phyloP scores from a whole-genome alignment of 768 basidiomycete genomes.

The Xerocomellus chrysenteron region DNA sequence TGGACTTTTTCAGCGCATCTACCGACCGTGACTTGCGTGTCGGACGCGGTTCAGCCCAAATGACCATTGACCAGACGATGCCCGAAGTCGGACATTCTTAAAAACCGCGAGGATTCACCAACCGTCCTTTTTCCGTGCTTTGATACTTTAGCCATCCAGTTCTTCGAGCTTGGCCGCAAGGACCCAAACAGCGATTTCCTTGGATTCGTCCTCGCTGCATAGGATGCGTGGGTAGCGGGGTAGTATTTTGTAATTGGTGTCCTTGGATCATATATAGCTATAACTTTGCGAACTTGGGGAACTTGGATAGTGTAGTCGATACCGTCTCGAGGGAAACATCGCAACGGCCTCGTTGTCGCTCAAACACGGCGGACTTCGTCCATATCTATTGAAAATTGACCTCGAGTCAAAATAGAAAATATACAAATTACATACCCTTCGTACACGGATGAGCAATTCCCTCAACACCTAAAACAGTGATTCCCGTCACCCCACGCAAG shows the following conservation, averaged over 20 bases:
- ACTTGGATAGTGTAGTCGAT: constrained; percentile 72
- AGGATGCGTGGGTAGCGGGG: constrained; percentile 72
- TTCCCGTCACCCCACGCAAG: constrained; percentile 44
- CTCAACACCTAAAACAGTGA: constrained; percentile 20
- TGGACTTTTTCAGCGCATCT: constrained; percentile 93
- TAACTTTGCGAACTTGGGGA: constrained; percentile 81
- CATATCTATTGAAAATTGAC: constrained; percentile 65
- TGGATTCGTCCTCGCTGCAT: constrained; percentile 85
- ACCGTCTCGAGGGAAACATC: constrained; percentile 75
- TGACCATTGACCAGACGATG: constrained; percentile 85
- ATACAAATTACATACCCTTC: constrained; percentile 59
- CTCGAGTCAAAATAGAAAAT: background rate
- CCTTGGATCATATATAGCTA: constrained; percentile 92
- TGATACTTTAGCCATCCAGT: constrained; percentile 87
- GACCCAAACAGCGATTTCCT: constrained; percentile 84
- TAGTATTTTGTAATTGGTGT: constrained; percentile 59
- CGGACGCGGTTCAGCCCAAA: constrained; percentile 90
- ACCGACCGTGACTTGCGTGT: constrained; percentile 82
- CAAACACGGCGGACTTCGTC: constrained; percentile 98
- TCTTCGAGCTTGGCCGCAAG: constrained; percentile 89
- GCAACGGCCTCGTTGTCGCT: constrained; percentile 81
- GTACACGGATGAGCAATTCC: constrained; percentile 82
- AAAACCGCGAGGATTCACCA: constrained; percentile 81
- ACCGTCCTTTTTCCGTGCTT: constrained; percentile 85
- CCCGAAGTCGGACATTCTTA: constrained; percentile 94